These are phyloP conservation scores for Daldinia sp. DNA, from an alignment of 2,329 filamentous ascomycete genomes.

Conservation along the genomic window DNA sequence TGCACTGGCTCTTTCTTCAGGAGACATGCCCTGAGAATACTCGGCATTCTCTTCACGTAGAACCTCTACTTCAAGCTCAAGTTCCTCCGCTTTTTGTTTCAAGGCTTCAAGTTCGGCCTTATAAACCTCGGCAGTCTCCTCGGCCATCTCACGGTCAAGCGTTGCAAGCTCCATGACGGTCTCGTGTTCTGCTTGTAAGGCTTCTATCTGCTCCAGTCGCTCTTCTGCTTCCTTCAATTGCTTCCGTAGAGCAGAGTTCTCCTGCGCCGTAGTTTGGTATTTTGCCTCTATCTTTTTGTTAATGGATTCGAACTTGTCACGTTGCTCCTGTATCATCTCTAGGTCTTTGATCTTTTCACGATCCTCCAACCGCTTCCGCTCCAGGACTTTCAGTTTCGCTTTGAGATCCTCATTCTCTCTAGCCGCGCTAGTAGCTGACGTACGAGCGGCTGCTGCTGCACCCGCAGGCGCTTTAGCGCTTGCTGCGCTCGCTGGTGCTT, in stretches of 20 bases:
- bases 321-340: constrained; percentile 80
- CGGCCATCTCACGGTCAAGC: constrained; percentile 94
- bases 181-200: constrained; percentile 85
- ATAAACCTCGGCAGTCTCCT: constrained; percentile 86
- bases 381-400: constrained; percentile 85
- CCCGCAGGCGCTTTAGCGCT: constrained; percentile 48
- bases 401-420: constrained; percentile 89
- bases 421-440: constrained; percentile 62
- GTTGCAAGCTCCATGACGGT: constrained; percentile 86
- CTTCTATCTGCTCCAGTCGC: constrained; percentile 76
- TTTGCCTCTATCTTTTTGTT: constrained; percentile 93
- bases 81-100: constrained; percentile 81
- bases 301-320: constrained; percentile 83
- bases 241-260: constrained; percentile 80
- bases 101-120: constrained; percentile 84
- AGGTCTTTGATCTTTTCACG: constrained; percentile 84
- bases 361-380: constrained; percentile 88
- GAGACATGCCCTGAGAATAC: constrained; percentile 83
- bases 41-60: constrained; percentile 88
- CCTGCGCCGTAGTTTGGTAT: constrained; percentile 85
- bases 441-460: constrained; percentile 51
- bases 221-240: constrained; percentile 81
- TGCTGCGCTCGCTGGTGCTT: constrained; percentile 48
- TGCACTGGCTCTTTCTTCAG: constrained; percentile 86
- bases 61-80: constrained; percentile 89